Evolutionary conservation across 2,329 filamentous ascomycete species (phyloP).

Genomic region (Ophiosphaerella herpotricha): DNA sequence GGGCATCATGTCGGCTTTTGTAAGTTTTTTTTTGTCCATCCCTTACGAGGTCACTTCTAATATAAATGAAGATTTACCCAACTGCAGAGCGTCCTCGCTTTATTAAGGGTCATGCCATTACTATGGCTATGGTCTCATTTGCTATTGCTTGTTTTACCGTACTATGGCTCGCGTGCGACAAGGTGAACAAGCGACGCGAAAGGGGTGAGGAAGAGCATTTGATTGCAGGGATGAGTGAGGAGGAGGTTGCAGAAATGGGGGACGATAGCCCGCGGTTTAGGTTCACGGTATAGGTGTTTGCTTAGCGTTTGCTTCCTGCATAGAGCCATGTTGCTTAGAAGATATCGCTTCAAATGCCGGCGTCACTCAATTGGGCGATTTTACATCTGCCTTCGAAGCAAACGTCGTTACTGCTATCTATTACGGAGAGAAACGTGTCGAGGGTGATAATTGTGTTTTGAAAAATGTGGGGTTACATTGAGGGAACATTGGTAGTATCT

Average conservation of each 20-base stretch:
- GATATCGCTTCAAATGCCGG: no score
- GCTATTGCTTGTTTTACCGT: conserved; percentile 44
- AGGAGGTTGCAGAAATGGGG: conserved; percentile 51
- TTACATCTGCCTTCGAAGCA: no score
- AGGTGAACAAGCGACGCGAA: conserved; percentile 45
- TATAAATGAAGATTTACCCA: conserved; percentile 50
- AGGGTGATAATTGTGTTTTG: no score
- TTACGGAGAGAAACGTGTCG: no score
- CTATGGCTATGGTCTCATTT: conserved; percentile 56
- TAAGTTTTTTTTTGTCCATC: conserved; percentile 43
- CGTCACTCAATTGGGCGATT: no score
- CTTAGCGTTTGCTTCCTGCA: no score
- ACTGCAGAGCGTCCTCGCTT: conserved; percentile 52
- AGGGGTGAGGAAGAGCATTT: conserved; percentile 48
- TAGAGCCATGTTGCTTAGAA: no score
- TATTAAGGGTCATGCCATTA: conserved; percentile 57
- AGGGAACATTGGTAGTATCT: no score
- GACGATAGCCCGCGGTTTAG: conserved; percentile 53
- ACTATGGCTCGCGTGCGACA: conserved; percentile 46
- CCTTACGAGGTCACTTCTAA: conserved; percentile 7
- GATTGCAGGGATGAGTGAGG: conserved; percentile 48
- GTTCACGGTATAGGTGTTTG: conserved; percentile 40
- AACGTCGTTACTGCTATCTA: no score
- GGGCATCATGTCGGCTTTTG: conserved; percentile 75
- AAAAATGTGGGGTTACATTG: no score